A percentile compares a stretch with the other conserved stretches of the same genome.
These are phyloP conservation scores for Eleusine coracana DNA, from an alignment of 176 grass and related monocot genomes.

Conservation along the genomic window DNA sequence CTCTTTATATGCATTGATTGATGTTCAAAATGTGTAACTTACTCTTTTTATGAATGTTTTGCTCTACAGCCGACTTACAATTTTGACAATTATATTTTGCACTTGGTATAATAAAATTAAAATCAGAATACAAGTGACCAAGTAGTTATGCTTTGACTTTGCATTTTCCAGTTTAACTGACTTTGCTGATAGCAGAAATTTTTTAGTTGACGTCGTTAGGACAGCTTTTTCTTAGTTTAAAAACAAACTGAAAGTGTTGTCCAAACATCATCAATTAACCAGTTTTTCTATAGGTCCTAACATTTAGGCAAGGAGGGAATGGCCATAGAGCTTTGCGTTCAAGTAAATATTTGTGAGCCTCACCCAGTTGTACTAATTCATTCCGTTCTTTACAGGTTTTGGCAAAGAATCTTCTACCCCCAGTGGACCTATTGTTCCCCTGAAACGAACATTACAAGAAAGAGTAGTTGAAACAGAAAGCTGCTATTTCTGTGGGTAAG, in stretches of 20 bases:
- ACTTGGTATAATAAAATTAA: background rate
- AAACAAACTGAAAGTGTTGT: background rate
- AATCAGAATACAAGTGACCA: background rate
- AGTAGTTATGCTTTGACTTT: conserved; percentile 6
- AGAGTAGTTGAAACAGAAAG: conserved; percentile 43
- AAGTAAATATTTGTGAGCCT: conserved; percentile 33
- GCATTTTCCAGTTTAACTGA: background rate
- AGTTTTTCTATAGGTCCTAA: background rate
- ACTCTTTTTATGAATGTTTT: background rate
- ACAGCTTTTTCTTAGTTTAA: background rate
- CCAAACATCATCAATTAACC: background rate
- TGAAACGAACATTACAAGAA: conserved; percentile 59
- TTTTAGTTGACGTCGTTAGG: background rate
- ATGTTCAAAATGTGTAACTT: conserved; percentile 15
- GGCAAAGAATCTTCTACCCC: conserved; percentile 30
- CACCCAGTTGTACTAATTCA: conserved; percentile 15
- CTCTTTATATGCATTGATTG: background rate
- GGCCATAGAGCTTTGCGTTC: background rate
- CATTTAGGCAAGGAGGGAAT: conserved; percentile 12
- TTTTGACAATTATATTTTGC: conserved; percentile 18
- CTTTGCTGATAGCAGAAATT: background rate
- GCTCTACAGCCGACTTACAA: background rate
- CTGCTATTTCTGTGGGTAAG: conserved; percentile 72
- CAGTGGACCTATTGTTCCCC: conserved; percentile 39
- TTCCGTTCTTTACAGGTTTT: conserved; percentile 36